Percentiles rank a stretch among this genome's conserved stretches.
These are phyloP conservation scores for Elongisporangium senticosum DNA, from an alignment of 352 stramenopile species.

Conservation along the genomic window DNA sequence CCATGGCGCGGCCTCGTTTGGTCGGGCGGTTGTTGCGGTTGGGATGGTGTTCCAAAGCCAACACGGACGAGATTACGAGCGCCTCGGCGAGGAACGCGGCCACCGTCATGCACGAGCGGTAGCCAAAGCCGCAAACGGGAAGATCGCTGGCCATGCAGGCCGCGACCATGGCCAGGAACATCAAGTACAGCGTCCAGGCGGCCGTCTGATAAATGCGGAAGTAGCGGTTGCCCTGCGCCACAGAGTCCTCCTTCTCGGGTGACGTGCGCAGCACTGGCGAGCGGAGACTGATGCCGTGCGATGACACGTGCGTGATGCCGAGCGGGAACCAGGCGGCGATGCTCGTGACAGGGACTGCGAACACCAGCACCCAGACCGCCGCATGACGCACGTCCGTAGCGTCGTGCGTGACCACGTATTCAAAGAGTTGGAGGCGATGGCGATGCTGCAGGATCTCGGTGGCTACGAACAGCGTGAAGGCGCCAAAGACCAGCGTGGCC, in stretches of 20 bases:
- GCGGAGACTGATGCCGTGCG: constrained; percentile 14
- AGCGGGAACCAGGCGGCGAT: constrained; percentile 49
- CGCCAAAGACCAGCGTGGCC: constrained; percentile 50
- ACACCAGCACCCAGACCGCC: constrained; percentile 39
- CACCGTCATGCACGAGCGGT: constrained; percentile 48
- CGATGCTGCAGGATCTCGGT: constrained; percentile 43
- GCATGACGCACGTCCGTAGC: constrained; percentile 13
- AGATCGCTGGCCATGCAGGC: constrained; percentile 21
- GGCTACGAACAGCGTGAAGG: constrained; percentile 59
- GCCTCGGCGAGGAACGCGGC: constrained; percentile 66
- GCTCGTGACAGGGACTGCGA: constrained; percentile 52
- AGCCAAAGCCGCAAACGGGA: constrained; percentile 36
- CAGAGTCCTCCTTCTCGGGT: constrained; percentile 18
- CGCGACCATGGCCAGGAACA: constrained; percentile 44
- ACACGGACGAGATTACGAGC: constrained; percentile 72
- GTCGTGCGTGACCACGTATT: constrained; percentile 25
- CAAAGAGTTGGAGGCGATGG: constrained; percentile 26
- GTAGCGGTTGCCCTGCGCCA: constrained; percentile 41
- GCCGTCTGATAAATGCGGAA: constrained; percentile 69
- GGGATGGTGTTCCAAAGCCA: constrained; percentile 49
- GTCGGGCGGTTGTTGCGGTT: constrained; percentile 22
- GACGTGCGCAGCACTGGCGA: constrained; percentile 15
- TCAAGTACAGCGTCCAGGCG: constrained; percentile 47
- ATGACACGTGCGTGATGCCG: constrained; percentile 28
- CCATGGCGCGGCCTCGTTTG: constrained; percentile 43